Percentiles rank a stretch among this genome's conserved stretches.
phyloP scores from a whole-genome alignment of 2,329 filamentous ascomycete genomes.

The Talaromyces atroroseus region DNA sequence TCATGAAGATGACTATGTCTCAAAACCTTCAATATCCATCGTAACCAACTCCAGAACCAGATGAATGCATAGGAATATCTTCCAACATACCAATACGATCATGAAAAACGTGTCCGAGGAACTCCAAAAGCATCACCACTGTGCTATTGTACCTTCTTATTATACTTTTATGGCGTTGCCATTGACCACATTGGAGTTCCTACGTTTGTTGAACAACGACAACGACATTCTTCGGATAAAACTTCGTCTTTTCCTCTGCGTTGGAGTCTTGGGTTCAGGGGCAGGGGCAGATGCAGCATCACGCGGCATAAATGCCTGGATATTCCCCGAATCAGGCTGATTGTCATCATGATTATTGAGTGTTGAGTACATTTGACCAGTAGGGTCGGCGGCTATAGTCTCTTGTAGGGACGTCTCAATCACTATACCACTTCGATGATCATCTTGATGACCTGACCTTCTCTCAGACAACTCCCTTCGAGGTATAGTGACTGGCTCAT shows the following conservation, averaged over 20 bases:
- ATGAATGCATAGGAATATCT: too few species aligned
- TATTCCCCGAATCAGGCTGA: background rate
- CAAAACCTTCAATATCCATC: too few species aligned
- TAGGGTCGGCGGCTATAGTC: background rate
- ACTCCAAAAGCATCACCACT: too few species aligned
- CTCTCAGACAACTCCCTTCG: background rate
- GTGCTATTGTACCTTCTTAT: background rate
- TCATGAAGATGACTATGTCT: too few species aligned
- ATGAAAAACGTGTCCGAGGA: too few species aligned
- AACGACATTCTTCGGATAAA: slow-evolving; percentile 1
- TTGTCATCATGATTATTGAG: background rate
- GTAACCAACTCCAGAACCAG: too few species aligned
- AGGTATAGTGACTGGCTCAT: background rate
- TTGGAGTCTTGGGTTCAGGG: background rate
- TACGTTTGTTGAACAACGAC: background rate
- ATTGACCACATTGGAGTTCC: background rate
- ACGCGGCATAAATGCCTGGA: background rate
- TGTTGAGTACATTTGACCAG: background rate
- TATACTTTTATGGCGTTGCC: background rate
- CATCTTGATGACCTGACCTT: background rate
- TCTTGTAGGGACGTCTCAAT: background rate
- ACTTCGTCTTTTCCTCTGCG: background rate
- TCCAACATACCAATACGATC: too few species aligned
- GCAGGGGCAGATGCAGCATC: background rate
- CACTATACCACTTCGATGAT: background rate